These are phyloP conservation scores for Gossypium turneri DNA, from an alignment of 345 rosid species.

Conservation along the genomic window DNA sequence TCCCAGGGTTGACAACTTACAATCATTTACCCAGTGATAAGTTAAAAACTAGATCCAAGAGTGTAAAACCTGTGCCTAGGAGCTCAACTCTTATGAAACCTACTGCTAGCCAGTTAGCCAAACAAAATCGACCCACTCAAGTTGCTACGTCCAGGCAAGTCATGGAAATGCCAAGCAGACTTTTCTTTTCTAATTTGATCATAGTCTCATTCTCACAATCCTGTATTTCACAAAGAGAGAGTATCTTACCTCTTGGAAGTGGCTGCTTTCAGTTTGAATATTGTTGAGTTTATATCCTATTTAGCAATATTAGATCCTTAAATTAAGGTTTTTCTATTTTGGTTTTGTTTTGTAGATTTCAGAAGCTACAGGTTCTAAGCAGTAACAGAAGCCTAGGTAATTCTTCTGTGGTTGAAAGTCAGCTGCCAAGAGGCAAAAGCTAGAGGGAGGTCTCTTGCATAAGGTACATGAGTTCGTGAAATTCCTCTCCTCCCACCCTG, in stretches of 20 bases:
- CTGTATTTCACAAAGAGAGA: not conserved
- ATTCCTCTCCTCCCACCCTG: not conserved
- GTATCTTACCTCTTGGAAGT: not conserved
- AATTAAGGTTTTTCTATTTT: not conserved
- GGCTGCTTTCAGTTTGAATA: not conserved
- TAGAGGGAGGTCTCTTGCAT: constrained; percentile 72
- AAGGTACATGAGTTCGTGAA: constrained; percentile 43
- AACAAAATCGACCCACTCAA: constrained; percentile 47
- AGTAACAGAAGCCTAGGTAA: constrained; percentile 42
- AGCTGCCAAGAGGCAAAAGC: constrained; percentile 95
- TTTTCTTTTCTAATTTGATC: not conserved
- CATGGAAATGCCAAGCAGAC: not conserved
- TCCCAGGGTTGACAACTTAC: constrained; percentile 43
- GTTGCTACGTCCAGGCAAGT: constrained; percentile 51
- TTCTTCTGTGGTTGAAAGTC: constrained; percentile 59
- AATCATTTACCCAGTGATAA: constrained; percentile 32
- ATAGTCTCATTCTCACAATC: not conserved
- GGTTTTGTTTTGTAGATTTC: constrained; percentile 35
- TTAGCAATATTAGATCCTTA: not conserved
- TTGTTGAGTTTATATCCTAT: not conserved
- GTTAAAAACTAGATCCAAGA: constrained; percentile 34
- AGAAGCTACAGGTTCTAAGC: constrained; percentile 30
- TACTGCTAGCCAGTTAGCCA: constrained; percentile 82
- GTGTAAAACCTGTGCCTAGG: constrained; percentile 46
- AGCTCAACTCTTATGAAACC: constrained; percentile 94